Percentiles rank a stretch among this genome's conserved stretches.
These are phyloP conservation scores for Annona squamosa DNA, from an alignment of 164 flowering plant species.

Conservation along the genomic window DNA sequence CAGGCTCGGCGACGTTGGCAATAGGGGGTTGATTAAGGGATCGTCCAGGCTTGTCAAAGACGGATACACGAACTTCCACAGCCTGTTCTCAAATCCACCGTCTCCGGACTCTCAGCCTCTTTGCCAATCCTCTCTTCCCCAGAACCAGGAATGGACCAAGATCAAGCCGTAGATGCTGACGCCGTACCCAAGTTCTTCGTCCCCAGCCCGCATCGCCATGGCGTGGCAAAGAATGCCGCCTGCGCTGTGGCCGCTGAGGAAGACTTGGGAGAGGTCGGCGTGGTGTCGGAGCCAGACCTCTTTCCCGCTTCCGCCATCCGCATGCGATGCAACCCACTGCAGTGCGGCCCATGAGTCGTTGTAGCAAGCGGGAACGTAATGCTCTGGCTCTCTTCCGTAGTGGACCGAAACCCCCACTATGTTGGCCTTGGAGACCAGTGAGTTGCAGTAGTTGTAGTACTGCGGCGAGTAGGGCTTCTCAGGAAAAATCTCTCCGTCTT, in stretches of 20 bases:
- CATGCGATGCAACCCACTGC: constrained; percentile 12
- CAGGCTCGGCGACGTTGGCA: background rate
- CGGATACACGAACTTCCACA: constrained; percentile 4
- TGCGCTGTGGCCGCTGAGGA: constrained; percentile 17
- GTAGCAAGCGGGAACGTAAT: constrained; percentile 11
- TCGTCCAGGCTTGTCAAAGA: background rate
- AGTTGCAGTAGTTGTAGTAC: constrained; percentile 24
- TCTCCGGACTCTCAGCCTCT: background rate
- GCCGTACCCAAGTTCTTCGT: background rate
- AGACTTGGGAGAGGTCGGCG: constrained; percentile 8
- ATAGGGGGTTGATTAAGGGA: background rate
- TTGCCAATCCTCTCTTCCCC: background rate
- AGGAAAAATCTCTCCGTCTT: constrained; percentile 30
- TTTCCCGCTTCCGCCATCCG: background rate
- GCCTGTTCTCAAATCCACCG: background rate
- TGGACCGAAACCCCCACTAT: constrained; percentile 34
- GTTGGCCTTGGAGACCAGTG: constrained; percentile 22
- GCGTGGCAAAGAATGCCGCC: background rate
- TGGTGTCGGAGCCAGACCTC: constrained; percentile 15
- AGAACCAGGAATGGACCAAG: constrained; percentile 4
- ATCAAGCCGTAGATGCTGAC: background rate
- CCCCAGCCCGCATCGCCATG: background rate
- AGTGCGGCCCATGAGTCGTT: constrained; percentile 19
- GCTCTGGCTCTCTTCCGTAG: constrained; percentile 18
- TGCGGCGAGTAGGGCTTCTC: constrained; percentile 30